Base-by-base conservation (phyloP, 2,329 filamentous ascomycete species). In the Lasiodiplodia gonubiensis region DNA sequence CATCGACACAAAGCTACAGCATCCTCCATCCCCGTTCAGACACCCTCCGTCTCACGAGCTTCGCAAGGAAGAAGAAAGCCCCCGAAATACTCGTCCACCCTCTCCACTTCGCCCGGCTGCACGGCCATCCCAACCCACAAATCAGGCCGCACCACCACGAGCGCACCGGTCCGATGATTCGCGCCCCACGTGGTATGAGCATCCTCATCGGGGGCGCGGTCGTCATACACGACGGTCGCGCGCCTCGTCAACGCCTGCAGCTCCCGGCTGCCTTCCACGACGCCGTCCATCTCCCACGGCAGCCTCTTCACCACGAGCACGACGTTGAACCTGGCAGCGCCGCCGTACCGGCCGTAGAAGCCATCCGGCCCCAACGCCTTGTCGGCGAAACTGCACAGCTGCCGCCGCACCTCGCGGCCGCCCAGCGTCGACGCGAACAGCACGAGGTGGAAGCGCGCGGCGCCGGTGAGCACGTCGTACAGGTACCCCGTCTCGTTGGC, bases 391-490 rank as follows among this genome's bases (percentile, higher is more conserved):
- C 16, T 54, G 53, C 8, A 57, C 60, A 51, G 73, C 60, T 49
- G 70, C 57, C 16, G 54, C 66, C 25, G 74, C 70, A 27, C 68
- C 30, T 33, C 30, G 25, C 7, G 74, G 61, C 21, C 73, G 61
- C 10, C 73, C 72, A 53, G 59, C 1, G 55, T 25, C 5, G 70
- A 71, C 4, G 60, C 75, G 53, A 78, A 78, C 2, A 78, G 37
- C 0, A 78, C 55, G 2, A 78, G 66, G 66, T 78, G 76, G 60
- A 79, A 73, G 35, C 54, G 68, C 4, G 70, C 64, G 1, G 69
- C 68, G 3, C 75, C 75, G 7, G 39, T 70, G 21, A 78, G 65
- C 39, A 66, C 69, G 53, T 79, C 77, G 68, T 79, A 78, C 3
- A 79, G 69, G 55, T 78, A 78, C 2, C 72, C 73, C 0, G 74